A percentile compares a stretch with the other conserved stretches of the same genome.
These are phyloP conservation scores for Lenzites betulinus DNA, from an alignment of 768 basidiomycete genomes.

Conservation along the genomic window DNA sequence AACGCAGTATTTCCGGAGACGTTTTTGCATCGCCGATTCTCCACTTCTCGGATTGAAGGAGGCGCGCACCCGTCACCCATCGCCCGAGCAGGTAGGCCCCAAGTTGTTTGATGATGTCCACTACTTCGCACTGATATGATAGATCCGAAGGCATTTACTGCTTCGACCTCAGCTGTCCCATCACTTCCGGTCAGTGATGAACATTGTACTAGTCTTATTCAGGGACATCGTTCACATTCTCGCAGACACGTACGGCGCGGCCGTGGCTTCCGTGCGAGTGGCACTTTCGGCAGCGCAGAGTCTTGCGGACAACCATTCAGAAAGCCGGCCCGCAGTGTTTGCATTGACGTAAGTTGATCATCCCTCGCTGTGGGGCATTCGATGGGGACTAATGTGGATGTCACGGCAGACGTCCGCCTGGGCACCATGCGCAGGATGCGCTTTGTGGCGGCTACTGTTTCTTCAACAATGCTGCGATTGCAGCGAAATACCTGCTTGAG, in stretches of 20 bases:
- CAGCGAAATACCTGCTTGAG: conserved; percentile 32
- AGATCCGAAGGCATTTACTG: conserved; percentile 29
- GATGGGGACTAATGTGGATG: no score
- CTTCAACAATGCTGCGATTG: conserved; percentile 36
- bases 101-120: not conserved
- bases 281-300: conserved; percentile 28
- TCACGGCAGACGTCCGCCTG: conserved; percentile 32
- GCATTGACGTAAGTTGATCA: conserved; percentile 26
- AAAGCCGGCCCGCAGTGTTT: conserved; percentile 16
- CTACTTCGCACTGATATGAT: not conserved
- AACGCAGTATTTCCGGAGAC: conserved; percentile 35
- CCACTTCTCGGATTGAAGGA: not conserved
- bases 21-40: conserved; percentile 30
- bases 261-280: conserved; percentile 31
- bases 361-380: no score
- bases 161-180: conserved; percentile 36
- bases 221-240: not conserved
- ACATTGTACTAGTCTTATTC: not conserved
- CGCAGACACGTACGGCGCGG: conserved; percentile 34
- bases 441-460: conserved; percentile 40
- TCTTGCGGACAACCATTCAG: conserved; percentile 8
- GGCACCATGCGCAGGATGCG: conserved; percentile 33
- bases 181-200: conserved; percentile 30
- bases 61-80: conserved; percentile 18
- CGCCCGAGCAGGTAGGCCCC: conserved; percentile 27